Evolutionary conservation across 192 early-diverging fungal species (phyloP).

Genomic region (Gamsiella multidivaricata): DNA sequence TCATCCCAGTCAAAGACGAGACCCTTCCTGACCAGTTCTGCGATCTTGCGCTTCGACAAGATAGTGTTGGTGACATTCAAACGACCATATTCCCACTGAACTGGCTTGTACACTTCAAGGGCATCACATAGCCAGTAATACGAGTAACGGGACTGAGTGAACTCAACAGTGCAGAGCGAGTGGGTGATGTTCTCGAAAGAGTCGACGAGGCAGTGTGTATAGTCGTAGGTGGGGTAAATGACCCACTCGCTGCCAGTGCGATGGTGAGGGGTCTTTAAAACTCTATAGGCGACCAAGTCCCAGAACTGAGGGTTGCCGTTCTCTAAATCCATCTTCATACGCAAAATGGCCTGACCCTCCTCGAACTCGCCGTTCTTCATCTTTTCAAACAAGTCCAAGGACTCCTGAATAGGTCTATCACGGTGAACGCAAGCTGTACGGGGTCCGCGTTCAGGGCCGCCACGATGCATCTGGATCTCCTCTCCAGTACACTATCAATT

Average conservation of each 20-base stretch:
- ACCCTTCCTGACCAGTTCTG: slow-evolving; percentile 84
- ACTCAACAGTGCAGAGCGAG: slow-evolving; percentile 98
- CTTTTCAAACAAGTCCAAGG: slow-evolving; percentile 91
- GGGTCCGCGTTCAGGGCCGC: slow-evolving; percentile 88
- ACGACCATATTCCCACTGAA: slow-evolving; percentile 99
- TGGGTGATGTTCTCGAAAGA: slow-evolving; percentile 99
- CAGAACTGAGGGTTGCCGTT: slow-evolving; percentile 99
- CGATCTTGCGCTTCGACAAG: slow-evolving; percentile 98
- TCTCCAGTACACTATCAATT: slow-evolving; percentile 88
- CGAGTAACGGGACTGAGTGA: slow-evolving; percentile 89
- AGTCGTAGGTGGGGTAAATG: slow-evolving; percentile 99
- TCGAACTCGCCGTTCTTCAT: slow-evolving; percentile 99
- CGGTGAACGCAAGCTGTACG: slow-evolving; percentile 92
- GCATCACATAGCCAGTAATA: slow-evolving; percentile 99
- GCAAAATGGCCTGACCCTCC: slow-evolving; percentile 89
- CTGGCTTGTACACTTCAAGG: slow-evolving; percentile 98
- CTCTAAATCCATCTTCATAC: slow-evolving; percentile 99
- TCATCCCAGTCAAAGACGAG: slow-evolving; percentile 94
- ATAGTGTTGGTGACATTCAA: slow-evolving; percentile 94
- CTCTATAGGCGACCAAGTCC: slow-evolving; percentile 98
- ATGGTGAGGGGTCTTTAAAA: slow-evolving; percentile 91
- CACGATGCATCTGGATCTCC: slow-evolving; percentile 91
- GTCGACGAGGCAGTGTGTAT: slow-evolving; percentile 97
- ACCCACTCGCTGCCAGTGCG: slow-evolving; percentile 95
- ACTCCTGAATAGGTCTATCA: slow-evolving; percentile 92